Conservation (phyloP, 306 rosid genomes). For the Parietaria judaica region DNA sequence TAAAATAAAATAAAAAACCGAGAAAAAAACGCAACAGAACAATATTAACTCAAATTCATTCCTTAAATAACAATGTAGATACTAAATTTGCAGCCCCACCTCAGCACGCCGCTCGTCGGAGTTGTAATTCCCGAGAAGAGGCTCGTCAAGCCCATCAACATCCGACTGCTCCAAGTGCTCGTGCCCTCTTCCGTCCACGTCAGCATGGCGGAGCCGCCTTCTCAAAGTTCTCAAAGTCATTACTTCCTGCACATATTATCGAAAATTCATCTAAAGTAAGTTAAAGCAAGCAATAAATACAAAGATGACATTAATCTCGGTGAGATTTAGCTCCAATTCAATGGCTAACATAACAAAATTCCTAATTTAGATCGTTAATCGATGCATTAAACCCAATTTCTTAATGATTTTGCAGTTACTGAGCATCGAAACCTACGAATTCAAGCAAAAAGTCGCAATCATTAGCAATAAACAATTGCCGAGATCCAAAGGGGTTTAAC, state of each 20-base stretch:
- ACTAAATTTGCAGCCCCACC: constrained; percentile 27
- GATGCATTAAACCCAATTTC: too few relatives aligned
- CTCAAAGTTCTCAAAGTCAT: constrained; percentile 69
- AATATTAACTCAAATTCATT: too few relatives aligned
- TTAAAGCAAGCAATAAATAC: too few relatives aligned
- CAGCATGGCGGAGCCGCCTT: constrained; percentile 87
- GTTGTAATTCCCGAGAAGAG: constrained; percentile 48
- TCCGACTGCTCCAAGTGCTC: constrained; percentile 48
- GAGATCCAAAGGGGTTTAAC: background rate
- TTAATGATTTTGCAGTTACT: too few relatives aligned
- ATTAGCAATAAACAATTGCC: background rate
- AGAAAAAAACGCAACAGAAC: background rate
- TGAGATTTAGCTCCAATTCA: too few relatives aligned
- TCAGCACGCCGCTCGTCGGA: constrained; percentile 27
- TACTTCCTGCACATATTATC: too few relatives aligned
- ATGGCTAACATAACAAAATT: too few relatives aligned
- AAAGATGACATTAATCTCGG: too few relatives aligned
- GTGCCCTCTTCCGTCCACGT: constrained; percentile 52
- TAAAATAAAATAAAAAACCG: background rate
- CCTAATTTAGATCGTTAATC: too few relatives aligned
- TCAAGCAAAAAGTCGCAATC: background rate
- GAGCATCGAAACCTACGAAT: background rate
- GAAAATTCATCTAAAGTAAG: too few relatives aligned
- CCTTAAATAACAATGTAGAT: background rate
- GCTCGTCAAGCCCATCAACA: constrained; percentile 50